Percentiles rank a stretch among this genome's conserved stretches.
Conservation (phyloP, 331 rosid species). For the Spiraea crenata region DNA sequence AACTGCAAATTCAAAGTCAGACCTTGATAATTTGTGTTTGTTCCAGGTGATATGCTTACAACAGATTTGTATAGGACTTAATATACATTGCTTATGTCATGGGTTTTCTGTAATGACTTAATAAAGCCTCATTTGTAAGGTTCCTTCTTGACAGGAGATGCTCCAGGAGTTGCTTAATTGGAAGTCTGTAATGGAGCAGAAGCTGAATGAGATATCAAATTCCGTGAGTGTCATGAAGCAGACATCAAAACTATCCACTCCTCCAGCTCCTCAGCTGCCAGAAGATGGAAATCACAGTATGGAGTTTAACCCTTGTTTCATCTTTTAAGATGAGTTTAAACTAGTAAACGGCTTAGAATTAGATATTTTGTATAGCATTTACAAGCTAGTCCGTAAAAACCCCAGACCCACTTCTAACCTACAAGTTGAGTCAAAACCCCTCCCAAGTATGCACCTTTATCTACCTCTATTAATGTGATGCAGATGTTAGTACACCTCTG, state of each 20-base stretch:
- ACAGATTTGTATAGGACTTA: background rate
- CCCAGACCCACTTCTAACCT: conserved; percentile 9
- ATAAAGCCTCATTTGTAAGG: conserved; percentile 11
- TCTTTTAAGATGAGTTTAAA: conserved; percentile 7
- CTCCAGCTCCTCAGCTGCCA: conserved; percentile 6
- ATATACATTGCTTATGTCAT: background rate
- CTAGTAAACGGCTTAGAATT: conserved; percentile 1
- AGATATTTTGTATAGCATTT: conserved; percentile 15
- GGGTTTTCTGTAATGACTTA: background rate
- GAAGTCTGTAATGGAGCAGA: conserved; percentile 69
- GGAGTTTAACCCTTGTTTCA: conserved; percentile 12
- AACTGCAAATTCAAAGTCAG: conserved; percentile 67
- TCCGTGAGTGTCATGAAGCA: conserved; percentile 50
- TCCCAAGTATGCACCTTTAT: background rate
- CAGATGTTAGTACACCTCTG: background rate
- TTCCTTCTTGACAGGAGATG: conserved; percentile 57
- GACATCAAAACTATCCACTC: conserved; percentile 24
- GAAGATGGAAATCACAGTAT: conserved; percentile 15
- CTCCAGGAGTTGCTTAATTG: conserved; percentile 47
- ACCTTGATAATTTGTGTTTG: conserved; percentile 50
- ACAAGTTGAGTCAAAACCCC: conserved; percentile 3
- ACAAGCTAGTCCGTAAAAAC: conserved; percentile 5
- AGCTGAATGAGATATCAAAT: conserved; percentile 60
- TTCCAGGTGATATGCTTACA: conserved; percentile 53
- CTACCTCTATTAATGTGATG: background rate